Base-by-base conservation (phyloP, 108 stramenopile genomes). In the Cylindrotheca fusiformis region DNA sequence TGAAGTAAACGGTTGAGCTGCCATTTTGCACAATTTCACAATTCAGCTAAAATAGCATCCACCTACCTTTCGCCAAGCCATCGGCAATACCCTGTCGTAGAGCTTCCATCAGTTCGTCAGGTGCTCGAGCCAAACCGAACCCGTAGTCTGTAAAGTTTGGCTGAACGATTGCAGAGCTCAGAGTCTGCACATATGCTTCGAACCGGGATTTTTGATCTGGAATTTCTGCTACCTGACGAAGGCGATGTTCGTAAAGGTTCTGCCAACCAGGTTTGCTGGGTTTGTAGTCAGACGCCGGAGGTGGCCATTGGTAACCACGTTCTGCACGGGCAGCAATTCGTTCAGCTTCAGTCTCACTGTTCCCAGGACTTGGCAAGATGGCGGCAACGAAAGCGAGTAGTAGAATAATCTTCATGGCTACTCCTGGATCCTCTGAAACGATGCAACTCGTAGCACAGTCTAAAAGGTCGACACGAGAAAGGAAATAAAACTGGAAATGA, bases 131-230 rank as follows among this genome's bases (percentile, higher is more conserved):
- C 41, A 91, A 33, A 0, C 76, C 86, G 74, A 83, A 91, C 22
- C 90, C 90, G 32, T 74, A 70, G 45, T 87, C 80, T 14, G 90
- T 91, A 70, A 87, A 91, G 51, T 83, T 85, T 18, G 74, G 75
- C 23, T 63, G 48, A 19, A 80, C 27, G 26, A 85, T 27, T 4
- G 74, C 75, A 55, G 71, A 59, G 50, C 76, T 59, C 49, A 90
- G 61, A 1, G 78, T 74, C 41, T 82, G 76, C 32, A 84, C 55
- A 65, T 75, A 90, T 3, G 75, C 86, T 59, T 88, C 87, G 50
- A 81, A 91, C 22, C 74, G 75, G 1, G 58, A 53, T 10, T 50
- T 47, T 0, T n/a, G 22, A 50, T 82, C 65, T 56, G 75, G 69
- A 18, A 87, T 64, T 21, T 75, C 75, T 62, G 56, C 72, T 2